Percentiles rank a stretch among this genome's conserved stretches.
Evolutionary conservation across 2,329 filamentous ascomycete genomes (phyloP).

Genomic region (Mollisiaceae sp.): DNA sequence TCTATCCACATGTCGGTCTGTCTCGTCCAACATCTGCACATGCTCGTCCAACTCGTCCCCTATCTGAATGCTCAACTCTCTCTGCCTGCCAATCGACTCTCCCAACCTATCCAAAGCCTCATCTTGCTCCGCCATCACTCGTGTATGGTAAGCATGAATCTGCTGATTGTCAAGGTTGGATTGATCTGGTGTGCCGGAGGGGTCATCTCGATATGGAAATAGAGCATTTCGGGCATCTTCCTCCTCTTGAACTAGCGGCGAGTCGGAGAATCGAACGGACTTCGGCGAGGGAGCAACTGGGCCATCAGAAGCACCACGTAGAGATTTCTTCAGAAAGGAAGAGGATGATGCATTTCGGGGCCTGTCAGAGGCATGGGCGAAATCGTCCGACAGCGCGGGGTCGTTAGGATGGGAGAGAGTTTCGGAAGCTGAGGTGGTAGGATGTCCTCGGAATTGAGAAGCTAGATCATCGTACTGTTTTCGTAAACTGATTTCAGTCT

Average conservation of each 20-base stretch:
- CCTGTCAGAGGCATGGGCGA: constrained; percentile 60
- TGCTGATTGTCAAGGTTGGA: constrained; percentile 76
- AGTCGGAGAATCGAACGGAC: constrained; percentile 86
- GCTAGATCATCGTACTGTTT: constrained; percentile 78
- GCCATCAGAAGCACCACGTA: constrained; percentile 38
- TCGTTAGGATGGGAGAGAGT: constrained; percentile 68
- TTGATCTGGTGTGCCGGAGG: constrained; percentile 46
- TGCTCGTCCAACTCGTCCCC: constrained; percentile 94
- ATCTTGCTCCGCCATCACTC: constrained; percentile 87
- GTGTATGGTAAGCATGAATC: constrained; percentile 82
- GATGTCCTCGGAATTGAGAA: constrained; percentile 77
- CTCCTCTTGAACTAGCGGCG: constrained; percentile 47
- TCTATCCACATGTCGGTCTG: constrained; percentile 81
- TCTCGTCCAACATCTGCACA: constrained; percentile 85
- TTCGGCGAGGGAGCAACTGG: constrained; percentile 55
- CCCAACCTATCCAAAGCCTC: constrained; percentile 88
- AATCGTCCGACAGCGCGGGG: constrained; percentile 64
- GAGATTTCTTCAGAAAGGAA: constrained; percentile 45
- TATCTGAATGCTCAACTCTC: constrained; percentile 93
- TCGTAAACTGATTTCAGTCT: constrained; percentile 71
- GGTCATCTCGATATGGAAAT: constrained; percentile 76
- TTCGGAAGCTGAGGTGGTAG: constrained; percentile 53
- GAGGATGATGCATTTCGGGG: constrained; percentile 49
- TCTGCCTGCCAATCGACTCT: constrained; percentile 84
- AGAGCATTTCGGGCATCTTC: constrained; percentile 62